Evolutionary conservation across 441 rosid species (phyloP).

Genomic region (Arabidopsis hybrid): DNA sequence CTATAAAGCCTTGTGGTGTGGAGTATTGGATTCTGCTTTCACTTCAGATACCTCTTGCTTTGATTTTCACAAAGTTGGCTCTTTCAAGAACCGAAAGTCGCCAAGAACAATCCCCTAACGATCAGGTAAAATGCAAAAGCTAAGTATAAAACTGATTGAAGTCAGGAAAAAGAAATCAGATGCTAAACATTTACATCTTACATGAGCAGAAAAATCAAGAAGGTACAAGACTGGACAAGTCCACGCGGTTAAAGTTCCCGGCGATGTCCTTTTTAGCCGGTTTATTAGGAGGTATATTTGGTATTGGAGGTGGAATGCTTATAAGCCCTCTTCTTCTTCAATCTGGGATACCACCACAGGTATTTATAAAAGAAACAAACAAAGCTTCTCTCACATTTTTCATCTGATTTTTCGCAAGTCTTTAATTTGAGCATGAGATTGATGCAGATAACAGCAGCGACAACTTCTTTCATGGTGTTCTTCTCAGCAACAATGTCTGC

Average conservation of each 20-base stretch:
- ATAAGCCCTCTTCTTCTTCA: conserved; percentile 94
- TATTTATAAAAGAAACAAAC: conserved; percentile 27
- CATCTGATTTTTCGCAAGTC: conserved; percentile 39
- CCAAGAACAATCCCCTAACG: conserved; percentile 34
- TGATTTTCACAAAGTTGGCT: conserved; percentile 75
- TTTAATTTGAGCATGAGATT: conserved; percentile 26
- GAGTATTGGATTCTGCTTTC: conserved; percentile 80
- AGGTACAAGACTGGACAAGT: conserved; percentile 46
- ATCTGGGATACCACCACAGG: conserved; percentile 81
- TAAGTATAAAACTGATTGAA: not conserved
- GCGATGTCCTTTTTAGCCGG: conserved; percentile 84
- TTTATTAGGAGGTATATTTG: conserved; percentile 80
- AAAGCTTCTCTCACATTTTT: conserved; percentile 17
- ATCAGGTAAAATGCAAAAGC: conserved; percentile 27
- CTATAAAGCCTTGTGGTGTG: conserved; percentile 71
- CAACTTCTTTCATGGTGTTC: conserved; percentile 93
- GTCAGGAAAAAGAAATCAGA: not conserved
- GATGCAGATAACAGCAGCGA: conserved; percentile 79
- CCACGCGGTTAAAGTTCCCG: conserved; percentile 55
- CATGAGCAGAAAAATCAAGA: conserved; percentile 46
- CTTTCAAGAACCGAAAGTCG: conserved; percentile 54
- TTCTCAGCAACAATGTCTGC: conserved; percentile 97
- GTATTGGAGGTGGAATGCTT: conserved; percentile 96
- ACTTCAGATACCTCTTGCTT: conserved; percentile 89
- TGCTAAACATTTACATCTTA: conserved; percentile 38